These are phyloP conservation scores for Melastoma candidum DNA, from an alignment of 441 rosid genomes.

Conservation along the genomic window DNA sequence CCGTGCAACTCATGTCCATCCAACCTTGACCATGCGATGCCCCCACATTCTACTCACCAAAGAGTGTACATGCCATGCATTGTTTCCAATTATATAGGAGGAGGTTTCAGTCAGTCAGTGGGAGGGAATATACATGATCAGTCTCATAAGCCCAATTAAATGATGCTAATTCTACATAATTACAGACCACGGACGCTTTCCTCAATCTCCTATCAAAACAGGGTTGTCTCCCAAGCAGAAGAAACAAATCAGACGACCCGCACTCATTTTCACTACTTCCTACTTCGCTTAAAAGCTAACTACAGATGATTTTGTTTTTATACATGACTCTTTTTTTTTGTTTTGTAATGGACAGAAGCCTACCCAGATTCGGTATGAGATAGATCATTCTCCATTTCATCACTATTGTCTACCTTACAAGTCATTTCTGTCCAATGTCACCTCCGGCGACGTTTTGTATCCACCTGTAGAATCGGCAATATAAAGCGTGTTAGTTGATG, in stretches of 20 bases:
- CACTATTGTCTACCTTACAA: neutral
- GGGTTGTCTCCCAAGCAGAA: constrained; percentile 19
- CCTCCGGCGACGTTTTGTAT: constrained; percentile 60
- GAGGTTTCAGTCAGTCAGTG: neutral
- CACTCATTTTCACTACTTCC: constrained; percentile 18
- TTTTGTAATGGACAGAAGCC: too few species aligned
- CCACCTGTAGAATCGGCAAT: constrained; percentile 41
- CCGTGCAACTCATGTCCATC: too few species aligned
- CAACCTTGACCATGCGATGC: too few species aligned
- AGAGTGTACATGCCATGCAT: too few species aligned
- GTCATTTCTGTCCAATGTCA: constrained; percentile 15
- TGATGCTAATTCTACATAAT: constrained; percentile 7
- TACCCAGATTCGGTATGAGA: constrained; percentile 6
- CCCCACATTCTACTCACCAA: too few species aligned
- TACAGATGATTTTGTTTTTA: constrained; percentile 12
- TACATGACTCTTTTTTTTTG: too few species aligned
- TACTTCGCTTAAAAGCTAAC: constrained; percentile 11
- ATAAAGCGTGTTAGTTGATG: neutral
- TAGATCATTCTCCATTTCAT: constrained; percentile 13
- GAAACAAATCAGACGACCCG: constrained; percentile 18
- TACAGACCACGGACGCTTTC: constrained; percentile 11
- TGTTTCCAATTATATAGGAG: too few species aligned
- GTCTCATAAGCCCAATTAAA: neutral
- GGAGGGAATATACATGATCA: constrained; percentile 4
- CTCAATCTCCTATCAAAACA: constrained; percentile 16